Conservation (phyloP, 345 rosid species). For the Citrus glauca region DNA sequence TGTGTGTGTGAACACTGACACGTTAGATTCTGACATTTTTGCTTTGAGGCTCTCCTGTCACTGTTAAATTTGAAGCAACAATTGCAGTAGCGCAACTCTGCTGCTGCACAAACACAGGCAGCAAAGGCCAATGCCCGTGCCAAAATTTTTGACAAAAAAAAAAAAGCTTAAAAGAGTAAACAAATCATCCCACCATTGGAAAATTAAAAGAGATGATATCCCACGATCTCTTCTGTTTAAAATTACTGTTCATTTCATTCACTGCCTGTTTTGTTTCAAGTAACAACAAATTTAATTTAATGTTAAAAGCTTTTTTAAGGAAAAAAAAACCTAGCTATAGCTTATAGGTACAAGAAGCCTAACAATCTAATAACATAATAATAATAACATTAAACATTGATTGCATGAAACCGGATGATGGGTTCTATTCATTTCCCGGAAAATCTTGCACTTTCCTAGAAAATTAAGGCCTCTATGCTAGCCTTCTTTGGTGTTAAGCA, state of each 20-base stretch:
- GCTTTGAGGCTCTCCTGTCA: not conserved
- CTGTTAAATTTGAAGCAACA: not conserved
- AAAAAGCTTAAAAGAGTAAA: not conserved
- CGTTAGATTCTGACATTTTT: not conserved
- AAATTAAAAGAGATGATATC: not conserved
- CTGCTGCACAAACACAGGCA: not conserved
- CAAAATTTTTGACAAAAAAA: not conserved
- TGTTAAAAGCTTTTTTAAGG: not conserved
- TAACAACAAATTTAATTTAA: not conserved
- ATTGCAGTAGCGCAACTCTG: not conserved
- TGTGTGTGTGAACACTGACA: not conserved
- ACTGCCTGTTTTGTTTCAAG: not conserved
- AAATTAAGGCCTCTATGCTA: constrained; percentile 60
- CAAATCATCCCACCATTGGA: not conserved
- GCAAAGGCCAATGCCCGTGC: not conserved
- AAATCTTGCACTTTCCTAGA: constrained; percentile 23
- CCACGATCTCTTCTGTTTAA: not conserved
- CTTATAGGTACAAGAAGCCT: no score
- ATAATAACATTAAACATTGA: not conserved
- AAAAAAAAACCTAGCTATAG: not conserved
- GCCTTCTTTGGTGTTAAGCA: constrained; percentile 70
- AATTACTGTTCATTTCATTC: not conserved
- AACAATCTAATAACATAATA: not conserved
- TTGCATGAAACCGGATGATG: not conserved
- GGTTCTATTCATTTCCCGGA: constrained; percentile 19